phyloP scores from a whole-genome alignment of 108 stramenopile genomes.

The Aurantiochytrium sp. region DNA sequence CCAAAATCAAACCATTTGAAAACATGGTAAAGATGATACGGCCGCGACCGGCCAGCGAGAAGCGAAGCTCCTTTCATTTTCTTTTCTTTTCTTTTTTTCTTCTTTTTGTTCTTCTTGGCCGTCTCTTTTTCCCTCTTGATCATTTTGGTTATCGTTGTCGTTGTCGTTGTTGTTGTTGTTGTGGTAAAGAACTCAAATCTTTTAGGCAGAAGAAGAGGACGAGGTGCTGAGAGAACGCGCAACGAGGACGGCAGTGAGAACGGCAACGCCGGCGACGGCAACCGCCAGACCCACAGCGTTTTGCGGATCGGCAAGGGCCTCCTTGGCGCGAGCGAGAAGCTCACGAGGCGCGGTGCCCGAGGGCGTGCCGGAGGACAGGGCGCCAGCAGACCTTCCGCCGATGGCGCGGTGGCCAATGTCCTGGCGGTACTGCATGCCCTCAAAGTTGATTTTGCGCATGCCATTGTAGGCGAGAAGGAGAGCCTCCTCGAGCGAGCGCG shows the following conservation, averaged over 20 bases:
- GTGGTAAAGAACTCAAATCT: too few relatives aligned
- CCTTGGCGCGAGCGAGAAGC: neutral
- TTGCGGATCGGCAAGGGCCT: neutral
- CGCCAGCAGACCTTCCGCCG: neutral
- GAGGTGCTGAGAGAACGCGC: neutral
- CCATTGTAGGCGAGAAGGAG: slow-evolving; percentile 74
- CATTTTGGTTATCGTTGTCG: too few relatives aligned
- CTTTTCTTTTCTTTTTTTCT: too few relatives aligned
- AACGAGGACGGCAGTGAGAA: neutral
- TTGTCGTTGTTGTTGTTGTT: too few relatives aligned
- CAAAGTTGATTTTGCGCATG: slow-evolving; percentile 27
- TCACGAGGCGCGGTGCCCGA: neutral
- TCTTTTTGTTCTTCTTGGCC: too few relatives aligned
- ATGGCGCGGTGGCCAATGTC: slow-evolving; percentile 42
- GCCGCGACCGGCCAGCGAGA: too few relatives aligned
- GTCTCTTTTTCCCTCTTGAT: too few relatives aligned
- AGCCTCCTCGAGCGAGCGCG: slow-evolving; percentile 66
- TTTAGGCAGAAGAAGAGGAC: neutral
- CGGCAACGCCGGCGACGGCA: neutral
- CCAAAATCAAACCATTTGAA: too few relatives aligned
- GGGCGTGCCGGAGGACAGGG: neutral
- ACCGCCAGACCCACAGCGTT: neutral
- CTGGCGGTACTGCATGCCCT: slow-evolving; percentile 39
- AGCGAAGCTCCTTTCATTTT: too few relatives aligned
- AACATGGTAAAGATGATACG: too few relatives aligned